These are phyloP conservation scores for Truncatella angustata DNA, from an alignment of 2,329 filamentous ascomycete genomes.

Conservation along the genomic window DNA sequence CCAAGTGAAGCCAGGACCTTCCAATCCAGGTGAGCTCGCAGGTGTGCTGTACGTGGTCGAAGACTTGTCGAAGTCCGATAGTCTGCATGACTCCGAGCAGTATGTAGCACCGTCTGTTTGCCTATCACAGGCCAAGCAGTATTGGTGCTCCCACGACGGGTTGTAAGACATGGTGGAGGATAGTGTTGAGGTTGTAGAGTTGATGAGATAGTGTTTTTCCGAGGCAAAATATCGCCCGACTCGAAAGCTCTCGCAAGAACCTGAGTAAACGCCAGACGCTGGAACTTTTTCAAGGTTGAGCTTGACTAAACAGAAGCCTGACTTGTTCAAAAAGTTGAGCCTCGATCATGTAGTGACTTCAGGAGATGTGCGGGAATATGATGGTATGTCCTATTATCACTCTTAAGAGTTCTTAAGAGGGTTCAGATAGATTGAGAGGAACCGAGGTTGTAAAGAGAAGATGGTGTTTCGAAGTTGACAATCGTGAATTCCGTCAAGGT, in stretches of 20 bases:
- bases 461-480: neutral
- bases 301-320: neutral
- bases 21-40: conserved; percentile 55
- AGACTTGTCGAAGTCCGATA: conserved; percentile 80
- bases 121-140: conserved; percentile 91
- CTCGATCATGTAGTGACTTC: too few species aligned
- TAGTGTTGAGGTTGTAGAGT: neutral
- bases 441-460: neutral
- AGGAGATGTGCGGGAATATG: neutral
- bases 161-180: conserved; percentile 51
- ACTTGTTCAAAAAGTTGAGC: neutral
- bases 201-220: too few species aligned
- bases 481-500: neutral
- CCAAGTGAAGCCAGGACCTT: conserved; percentile 51
- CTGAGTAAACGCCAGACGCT: neutral
- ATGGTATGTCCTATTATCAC: neutral
- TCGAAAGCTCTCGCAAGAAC: neutral
- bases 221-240: too few species aligned
- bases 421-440: neutral
- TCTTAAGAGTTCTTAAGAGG: neutral
- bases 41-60: conserved; percentile 53
- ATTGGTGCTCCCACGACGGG: conserved; percentile 77
- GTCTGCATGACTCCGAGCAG: conserved; percentile 87
- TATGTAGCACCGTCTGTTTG: conserved; percentile 80
- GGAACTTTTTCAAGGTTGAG: neutral